A percentile compares a stretch with the other conserved stretches of the same genome.
Evolutionary conservation across 371 early-diverging fungal genomes (phyloP).

Genomic region (Capillidium heterosporum): DNA sequence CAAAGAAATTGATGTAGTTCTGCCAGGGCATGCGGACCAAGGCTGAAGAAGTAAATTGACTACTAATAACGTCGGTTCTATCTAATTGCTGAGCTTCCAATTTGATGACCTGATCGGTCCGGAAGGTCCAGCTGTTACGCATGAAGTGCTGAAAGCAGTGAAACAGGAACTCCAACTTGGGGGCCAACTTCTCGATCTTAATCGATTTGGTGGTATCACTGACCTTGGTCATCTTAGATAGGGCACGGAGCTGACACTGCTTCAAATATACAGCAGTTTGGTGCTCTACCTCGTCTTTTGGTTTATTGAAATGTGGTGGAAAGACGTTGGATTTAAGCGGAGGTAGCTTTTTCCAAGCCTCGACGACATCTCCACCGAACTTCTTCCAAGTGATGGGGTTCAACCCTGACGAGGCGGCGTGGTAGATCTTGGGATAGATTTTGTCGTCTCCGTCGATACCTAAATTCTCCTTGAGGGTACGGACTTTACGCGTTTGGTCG

Average conservation of each 20-base stretch:
- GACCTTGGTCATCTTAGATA: neutral
- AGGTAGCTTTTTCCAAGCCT: neutral
- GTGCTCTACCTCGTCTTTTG: neutral
- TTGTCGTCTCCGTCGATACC: neutral
- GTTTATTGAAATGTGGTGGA: neutral
- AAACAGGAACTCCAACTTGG: constrained; percentile 1
- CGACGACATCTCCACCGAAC: constrained; percentile 8
- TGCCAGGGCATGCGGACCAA: constrained; percentile 17
- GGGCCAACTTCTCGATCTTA: neutral
- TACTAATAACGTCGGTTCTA: neutral
- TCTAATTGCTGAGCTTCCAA: constrained; percentile 11
- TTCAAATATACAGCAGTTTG: neutral
- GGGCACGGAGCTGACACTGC: neutral
- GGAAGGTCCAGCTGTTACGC: constrained; percentile 2
- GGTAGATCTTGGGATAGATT: constrained; percentile 11
- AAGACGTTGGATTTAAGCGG: neutral
- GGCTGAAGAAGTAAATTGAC: constrained; percentile 7
- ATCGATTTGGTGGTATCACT: neutral
- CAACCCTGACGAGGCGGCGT: constrained; percentile 13
- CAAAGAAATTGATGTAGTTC: constrained; percentile 19
- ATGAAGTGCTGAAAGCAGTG: constrained; percentile 6
- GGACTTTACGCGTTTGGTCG: constrained; percentile 5
- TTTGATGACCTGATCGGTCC: constrained; percentile 12
- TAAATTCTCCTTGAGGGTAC: neutral
- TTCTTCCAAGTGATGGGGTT: constrained; percentile 15